Evolutionary conservation across 345 rosid species (phyloP).

Genomic region (Moricandia moricandioides): DNA sequence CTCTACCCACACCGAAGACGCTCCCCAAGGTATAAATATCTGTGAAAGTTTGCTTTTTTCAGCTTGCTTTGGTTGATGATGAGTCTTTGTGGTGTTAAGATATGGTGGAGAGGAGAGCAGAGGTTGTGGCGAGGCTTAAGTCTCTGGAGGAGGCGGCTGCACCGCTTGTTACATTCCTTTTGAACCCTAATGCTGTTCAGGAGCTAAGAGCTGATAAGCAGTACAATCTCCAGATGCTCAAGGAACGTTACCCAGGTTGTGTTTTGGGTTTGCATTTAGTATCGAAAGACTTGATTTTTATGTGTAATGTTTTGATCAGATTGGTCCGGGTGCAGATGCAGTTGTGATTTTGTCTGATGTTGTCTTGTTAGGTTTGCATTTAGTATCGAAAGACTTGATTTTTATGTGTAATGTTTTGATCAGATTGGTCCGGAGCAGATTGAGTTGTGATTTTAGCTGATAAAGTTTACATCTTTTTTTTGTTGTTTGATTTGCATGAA

Average conservation of each 20-base stretch:
- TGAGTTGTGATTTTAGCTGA: slow-evolving; percentile 37
- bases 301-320: not conserved
- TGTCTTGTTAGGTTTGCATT: not conserved
- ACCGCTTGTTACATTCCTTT: slow-evolving; percentile 70
- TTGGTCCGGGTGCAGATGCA: not conserved
- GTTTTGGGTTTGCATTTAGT: slow-evolving; percentile 6
- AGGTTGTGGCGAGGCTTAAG: slow-evolving; percentile 83
- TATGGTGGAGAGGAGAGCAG: slow-evolving; percentile 86
- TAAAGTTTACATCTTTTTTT: not conserved
- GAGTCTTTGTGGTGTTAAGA: slow-evolving; percentile 38
- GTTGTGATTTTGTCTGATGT: slow-evolving; percentile 36
- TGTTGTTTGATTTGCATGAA: not conserved
- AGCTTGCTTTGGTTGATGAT: not conserved
- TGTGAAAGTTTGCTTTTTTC: not conserved
- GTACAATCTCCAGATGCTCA: slow-evolving; percentile 92
- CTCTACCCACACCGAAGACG: slow-evolving; percentile 92
- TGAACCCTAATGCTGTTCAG: slow-evolving; percentile 73
- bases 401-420: not conserved
- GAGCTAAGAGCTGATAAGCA: slow-evolving; percentile 78
- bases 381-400: not conserved
- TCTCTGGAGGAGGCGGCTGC: slow-evolving; percentile 90
- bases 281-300: not conserved
- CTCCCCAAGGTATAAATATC: slow-evolving; percentile 49
- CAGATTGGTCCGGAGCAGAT: not conserved
- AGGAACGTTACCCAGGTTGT: slow-evolving; percentile 87